Evolutionary conservation across 441 rosid species (phyloP).

Genomic region (Sinapis alba): DNA sequence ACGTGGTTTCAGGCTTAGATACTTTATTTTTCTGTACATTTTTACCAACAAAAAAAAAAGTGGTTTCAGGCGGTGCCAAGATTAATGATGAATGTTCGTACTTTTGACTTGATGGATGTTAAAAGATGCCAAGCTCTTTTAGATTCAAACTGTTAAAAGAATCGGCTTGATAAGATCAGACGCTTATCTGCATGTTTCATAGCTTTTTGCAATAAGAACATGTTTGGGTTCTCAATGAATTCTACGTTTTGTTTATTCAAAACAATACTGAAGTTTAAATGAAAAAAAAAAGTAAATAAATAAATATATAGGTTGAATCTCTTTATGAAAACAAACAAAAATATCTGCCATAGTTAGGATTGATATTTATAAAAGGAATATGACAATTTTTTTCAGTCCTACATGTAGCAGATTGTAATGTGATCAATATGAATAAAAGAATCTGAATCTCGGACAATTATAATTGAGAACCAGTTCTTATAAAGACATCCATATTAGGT

Average conservation of each 20-base stretch:
- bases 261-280: neutral
- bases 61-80: neutral
- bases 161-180: neutral
- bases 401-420: neutral
- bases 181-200: neutral
- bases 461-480: conserved; percentile 26
- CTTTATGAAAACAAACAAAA: neutral
- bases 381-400: neutral
- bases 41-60: too few species aligned
- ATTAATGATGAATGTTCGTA: neutral
- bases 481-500: conserved; percentile 19
- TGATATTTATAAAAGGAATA: neutral
- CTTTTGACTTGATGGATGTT: neutral
- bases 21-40: too few species aligned
- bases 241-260: too few species aligned
- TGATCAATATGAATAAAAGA: conserved; percentile 25
- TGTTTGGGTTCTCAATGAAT: neutral
- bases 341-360: neutral
- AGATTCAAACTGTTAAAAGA: neutral
- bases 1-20: too few species aligned
- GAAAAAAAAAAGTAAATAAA: neutral
- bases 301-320: neutral
- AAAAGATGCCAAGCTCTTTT: neutral
- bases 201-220: neutral
- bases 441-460: conserved; percentile 19